Percentiles rank a stretch among this genome's conserved stretches.
Conservation (phyloP, 192 early-diverging fungal genomes). For the Phycomyces nitens region DNA sequence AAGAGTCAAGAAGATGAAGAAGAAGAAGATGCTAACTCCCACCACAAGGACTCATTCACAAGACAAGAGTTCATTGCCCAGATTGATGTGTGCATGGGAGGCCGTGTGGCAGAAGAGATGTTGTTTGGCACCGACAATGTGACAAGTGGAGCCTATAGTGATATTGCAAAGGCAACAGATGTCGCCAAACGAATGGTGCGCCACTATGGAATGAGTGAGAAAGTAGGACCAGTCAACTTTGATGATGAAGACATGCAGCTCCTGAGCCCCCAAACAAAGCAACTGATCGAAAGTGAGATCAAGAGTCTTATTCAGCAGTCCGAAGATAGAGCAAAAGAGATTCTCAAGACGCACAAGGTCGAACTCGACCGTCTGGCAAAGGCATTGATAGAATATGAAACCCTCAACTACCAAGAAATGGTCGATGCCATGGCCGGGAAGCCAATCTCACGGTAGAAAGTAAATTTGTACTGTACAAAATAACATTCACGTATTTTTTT, state of each 20-base stretch:
- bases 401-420: constrained; percentile 86
- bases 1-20: neutral
- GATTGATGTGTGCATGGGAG: constrained; percentile 97
- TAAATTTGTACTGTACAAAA: neutral
- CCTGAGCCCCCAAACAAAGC: constrained; percentile 72
- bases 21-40: too few species aligned
- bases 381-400: constrained; percentile 95
- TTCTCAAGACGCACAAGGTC: constrained; percentile 75
- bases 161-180: constrained; percentile 86
- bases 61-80: constrained; percentile 81
- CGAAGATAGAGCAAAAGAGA: constrained; percentile 62
- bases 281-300: constrained; percentile 84
- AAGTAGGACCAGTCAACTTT: constrained; percentile 80
- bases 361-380: constrained; percentile 89
- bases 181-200: constrained; percentile 91
- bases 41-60: constrained; percentile 67
- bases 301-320: constrained; percentile 69
- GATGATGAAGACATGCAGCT: constrained; percentile 70
- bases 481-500: neutral
- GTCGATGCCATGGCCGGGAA: constrained; percentile 69
- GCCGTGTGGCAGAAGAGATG: constrained; percentile 95
- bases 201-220: constrained; percentile 92
- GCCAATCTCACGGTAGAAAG: constrained; percentile 45
- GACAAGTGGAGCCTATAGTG: constrained; percentile 89
- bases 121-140: constrained; percentile 93